Base-by-base conservation (phyloP, 805 yeast species). In the Lachancea meyersii region DNA sequence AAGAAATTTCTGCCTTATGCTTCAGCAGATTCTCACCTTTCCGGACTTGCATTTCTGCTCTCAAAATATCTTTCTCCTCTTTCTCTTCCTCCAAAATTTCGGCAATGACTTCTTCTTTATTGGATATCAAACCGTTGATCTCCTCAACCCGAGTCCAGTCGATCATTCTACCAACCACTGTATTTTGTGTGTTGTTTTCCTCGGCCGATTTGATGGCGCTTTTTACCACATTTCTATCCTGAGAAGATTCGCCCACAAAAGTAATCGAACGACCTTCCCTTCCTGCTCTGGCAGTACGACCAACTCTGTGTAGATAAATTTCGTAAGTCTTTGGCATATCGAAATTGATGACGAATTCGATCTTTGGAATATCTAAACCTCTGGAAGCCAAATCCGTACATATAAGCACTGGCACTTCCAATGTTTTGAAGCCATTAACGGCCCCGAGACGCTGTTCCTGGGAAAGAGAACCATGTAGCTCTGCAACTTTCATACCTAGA, bases 261-360 rank as follows among this genome's bases (percentile, higher is more conserved):
- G 97, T 82, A 31, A 93, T 82, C 35, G 97, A 85, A 44, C 77
- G 77, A 75, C 99, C 99, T 41, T 85, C 86, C 67, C 97, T 79
- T 17, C 97, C 97, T 40, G 97, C 99, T 77, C 99, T 86, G 8
- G 99, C 99, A 43, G 97, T 93, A 75, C 98, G 86, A 67, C 98
- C 98, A 47, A 93, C 96, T 72, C 98, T 84, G 68, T 93, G 98
- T 56, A 93, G 71, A 64, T 93, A 93, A 30, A 91, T 76, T 51
- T 93, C 98, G 57, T 85, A 82, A 23, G 85, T 73, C 63, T 86
- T 86, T 39, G 98, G 98, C 94, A 93, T 86, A 60, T 93, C 98
- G 64, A 74, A 93, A 67, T 93, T 93, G 58, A 93, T 76, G 36
- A 93, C 99, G 46, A 83, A 80, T 63, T 89, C 97, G 61, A 93